Conservation (phyloP, 148 eudicot species). For the Talinum fruticosum region DNA sequence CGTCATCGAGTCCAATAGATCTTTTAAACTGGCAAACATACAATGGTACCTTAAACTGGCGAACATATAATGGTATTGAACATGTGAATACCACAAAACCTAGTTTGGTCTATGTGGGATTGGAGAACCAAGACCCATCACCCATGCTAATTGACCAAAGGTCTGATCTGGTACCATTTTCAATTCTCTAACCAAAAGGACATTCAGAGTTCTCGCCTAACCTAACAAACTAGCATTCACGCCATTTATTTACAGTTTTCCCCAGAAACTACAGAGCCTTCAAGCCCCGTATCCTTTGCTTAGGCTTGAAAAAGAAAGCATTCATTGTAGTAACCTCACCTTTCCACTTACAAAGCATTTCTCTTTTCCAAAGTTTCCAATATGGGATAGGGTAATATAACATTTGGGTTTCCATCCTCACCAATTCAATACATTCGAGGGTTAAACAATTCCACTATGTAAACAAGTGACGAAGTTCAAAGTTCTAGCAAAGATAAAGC, state of each 20-base stretch:
- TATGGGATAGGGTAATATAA: neutral
- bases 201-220: neutral
- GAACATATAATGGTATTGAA: neutral
- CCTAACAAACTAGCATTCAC: neutral
- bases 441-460: neutral
- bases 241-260: neutral
- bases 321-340: too few relatives aligned
- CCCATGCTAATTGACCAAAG: too few relatives aligned
- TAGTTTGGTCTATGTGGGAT: too few relatives aligned
- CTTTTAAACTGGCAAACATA: neutral
- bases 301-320: too few relatives aligned
- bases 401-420: neutral
- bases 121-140: too few relatives aligned
- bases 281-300: too few relatives aligned
- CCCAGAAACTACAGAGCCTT: neutral
- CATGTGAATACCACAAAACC: too few relatives aligned
- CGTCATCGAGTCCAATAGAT: neutral
- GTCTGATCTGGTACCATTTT: too few relatives aligned
- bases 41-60: neutral
- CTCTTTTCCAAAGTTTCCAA: neutral
- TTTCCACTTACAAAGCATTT: neutral
- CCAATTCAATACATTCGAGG: neutral
- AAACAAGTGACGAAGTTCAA: neutral
- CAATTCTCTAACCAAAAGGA: too few relatives aligned
- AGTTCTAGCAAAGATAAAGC: neutral